These are phyloP conservation scores for Vaccinium darrowii DNA, from an alignment of 148 eudicot species.

Conservation along the genomic window DNA sequence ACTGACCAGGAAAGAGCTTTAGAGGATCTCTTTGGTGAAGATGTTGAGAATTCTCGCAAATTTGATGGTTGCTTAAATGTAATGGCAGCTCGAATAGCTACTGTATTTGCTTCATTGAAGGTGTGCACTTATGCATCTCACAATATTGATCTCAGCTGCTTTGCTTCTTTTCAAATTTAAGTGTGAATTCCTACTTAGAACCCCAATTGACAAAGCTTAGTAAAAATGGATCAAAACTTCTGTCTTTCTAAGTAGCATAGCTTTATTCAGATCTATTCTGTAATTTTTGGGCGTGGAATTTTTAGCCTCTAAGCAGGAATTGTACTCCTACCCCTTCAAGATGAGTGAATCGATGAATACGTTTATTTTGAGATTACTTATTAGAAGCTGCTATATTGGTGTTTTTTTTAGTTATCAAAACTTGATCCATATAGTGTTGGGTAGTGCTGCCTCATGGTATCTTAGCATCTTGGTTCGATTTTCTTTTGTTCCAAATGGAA, in stretches of 20 bases:
- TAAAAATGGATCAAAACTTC: neutral
- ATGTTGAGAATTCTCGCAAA: constrained; percentile 63
- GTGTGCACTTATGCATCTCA: constrained; percentile 28
- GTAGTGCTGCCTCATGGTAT: neutral
- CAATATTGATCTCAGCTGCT: neutral
- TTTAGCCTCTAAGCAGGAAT: neutral
- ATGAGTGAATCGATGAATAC: neutral
- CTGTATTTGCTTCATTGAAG: constrained; percentile 97
- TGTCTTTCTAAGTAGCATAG: neutral
- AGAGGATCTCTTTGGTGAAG: constrained; percentile 68
- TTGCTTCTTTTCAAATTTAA: neutral
- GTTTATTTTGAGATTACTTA: neutral
- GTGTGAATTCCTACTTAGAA: neutral
- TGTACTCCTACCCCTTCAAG: neutral
- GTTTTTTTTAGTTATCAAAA: neutral
- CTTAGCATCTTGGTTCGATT: neutral
- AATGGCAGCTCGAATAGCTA: constrained; percentile 83
- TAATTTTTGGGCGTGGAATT: neutral
- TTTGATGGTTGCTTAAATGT: constrained; percentile 60
- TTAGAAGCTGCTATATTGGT: neutral
- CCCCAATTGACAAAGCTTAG: neutral
- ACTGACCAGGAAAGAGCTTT: constrained; percentile 86
- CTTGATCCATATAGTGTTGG: neutral
- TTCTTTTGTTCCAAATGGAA: constrained; percentile 6
- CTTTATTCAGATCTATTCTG: neutral